A percentile compares a stretch with the other conserved stretches of the same genome.
Conservation (phyloP, 768 basidiomycete species). For the Gymnopilus dilepis region DNA sequence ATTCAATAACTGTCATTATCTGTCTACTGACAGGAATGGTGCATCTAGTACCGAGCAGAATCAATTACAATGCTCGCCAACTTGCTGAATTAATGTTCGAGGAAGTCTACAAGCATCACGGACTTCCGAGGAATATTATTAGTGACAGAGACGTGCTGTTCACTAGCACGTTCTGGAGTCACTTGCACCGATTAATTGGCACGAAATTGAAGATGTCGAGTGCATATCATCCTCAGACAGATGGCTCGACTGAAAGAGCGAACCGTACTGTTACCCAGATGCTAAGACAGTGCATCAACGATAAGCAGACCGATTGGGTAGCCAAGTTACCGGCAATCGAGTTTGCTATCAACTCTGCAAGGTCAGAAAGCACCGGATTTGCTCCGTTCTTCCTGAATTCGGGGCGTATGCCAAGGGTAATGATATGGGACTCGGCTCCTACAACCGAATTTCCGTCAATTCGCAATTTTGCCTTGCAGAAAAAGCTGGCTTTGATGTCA, state of each 20-base stretch:
- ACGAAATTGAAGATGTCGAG: slow-evolving; percentile 6
- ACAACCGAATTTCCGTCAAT: slow-evolving; percentile 22
- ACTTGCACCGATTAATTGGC: slow-evolving; percentile 6
- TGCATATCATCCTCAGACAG: slow-evolving; percentile 15
- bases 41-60: slow-evolving; percentile 3
- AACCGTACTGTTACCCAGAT: slow-evolving; percentile 16
- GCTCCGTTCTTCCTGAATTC: slow-evolving; percentile 18
- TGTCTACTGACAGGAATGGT: slow-evolving; percentile 21
- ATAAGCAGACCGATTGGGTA: slow-evolving; percentile 33
- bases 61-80: slow-evolving; percentile 19
- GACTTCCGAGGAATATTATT: slow-evolving; percentile 27
- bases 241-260: slow-evolving; percentile 14
- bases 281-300: background rate
- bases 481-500: background rate
- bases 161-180: slow-evolving; percentile 13
- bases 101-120: slow-evolving; percentile 36
- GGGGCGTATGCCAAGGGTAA: slow-evolving; percentile 3
- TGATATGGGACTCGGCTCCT: slow-evolving; percentile 6
- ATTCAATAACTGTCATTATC: slow-evolving; percentile 29
- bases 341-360: slow-evolving; percentile 34
- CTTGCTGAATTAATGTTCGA: slow-evolving; percentile 30
- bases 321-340: slow-evolving; percentile 11
- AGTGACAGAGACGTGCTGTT: slow-evolving; percentile 15
- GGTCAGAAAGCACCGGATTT: slow-evolving; percentile 29
- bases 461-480: slow-evolving; percentile 12